phyloP scores from a whole-genome alignment of 495 filamentous ascomycete species.

The Talaromyces nanjingensis region DNA sequence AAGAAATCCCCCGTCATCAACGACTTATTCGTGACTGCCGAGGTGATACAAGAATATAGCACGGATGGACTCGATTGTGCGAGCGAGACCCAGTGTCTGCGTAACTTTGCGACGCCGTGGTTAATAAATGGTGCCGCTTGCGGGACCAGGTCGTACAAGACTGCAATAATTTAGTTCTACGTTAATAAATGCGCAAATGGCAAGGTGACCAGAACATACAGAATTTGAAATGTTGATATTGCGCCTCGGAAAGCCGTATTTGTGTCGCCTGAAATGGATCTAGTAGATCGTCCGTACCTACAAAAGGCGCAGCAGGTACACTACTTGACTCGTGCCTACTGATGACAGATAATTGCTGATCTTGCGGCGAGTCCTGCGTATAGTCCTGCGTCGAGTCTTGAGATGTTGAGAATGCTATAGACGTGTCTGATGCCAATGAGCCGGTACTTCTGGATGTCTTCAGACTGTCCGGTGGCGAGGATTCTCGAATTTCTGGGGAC shows the following conservation, averaged over 20 bases:
- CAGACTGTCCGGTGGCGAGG: background rate
- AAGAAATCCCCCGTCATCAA: constrained; percentile 31
- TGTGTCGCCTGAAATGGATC: constrained; percentile 38
- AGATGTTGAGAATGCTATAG: background rate
- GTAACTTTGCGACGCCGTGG: constrained; percentile 30
- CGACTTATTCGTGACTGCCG: constrained; percentile 35
- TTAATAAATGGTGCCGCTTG: constrained; percentile 35
- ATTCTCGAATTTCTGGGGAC: constrained; percentile 1
- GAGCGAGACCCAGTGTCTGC: constrained; percentile 35
- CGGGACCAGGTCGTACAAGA: constrained; percentile 35
- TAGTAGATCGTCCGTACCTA: constrained; percentile 25
- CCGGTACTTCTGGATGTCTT: background rate
- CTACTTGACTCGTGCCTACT: constrained; percentile 9
- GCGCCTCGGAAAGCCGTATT: constrained; percentile 35
- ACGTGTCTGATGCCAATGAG: background rate
- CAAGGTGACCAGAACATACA: constrained; percentile 22
- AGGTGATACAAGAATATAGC: constrained; percentile 37
- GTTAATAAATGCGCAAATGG: background rate
- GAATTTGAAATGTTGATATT: constrained; percentile 35
- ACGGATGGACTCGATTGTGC: constrained; percentile 35
- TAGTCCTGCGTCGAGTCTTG: background rate
- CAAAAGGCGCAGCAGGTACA: constrained; percentile 8
- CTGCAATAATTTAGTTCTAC: constrained; percentile 15
- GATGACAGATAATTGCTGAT: constrained; percentile 10
- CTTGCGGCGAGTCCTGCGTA: background rate